Evolutionary conservation across 2,329 filamentous ascomycete species (phyloP), one percentile per base, ranked within the genome.

Genomic region (Pseudocercospora macadamiae): DNA sequence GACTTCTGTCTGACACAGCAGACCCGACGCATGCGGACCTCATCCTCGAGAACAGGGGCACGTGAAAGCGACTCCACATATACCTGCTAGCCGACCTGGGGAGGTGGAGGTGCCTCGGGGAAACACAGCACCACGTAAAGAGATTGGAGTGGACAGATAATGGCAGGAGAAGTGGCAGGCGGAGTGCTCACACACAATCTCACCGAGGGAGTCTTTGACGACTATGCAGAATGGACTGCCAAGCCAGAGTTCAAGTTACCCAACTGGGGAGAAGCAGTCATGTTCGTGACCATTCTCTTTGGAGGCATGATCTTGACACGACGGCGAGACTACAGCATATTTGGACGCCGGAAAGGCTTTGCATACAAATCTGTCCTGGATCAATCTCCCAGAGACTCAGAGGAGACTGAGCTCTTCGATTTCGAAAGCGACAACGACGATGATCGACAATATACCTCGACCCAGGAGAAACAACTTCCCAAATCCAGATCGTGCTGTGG

Each of bases 401-500:
- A 47, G 18, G 49, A 55, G 16, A 76, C 79, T 37, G 71, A 75
- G 45, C 71, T 79, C 4, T 70, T 80, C 23, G 60, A 68, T 14
- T 71, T 73, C 47, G 69, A 72, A 49, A 68, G 71, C 8, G 71
- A 74, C 42, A 69, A 70, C 59, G 73, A 77, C 44, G 69, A 73
- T 55, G 72, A 75, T 48, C 47, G 47, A 32, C 63, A 70, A 58
- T 68, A 72, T 39, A 59, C 55, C 32, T 65, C 72, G 5, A 67
- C 70, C 25, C 71, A 71, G 2, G 66, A 70, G 14, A 80, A 76
- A 54, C 67, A 75, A 51, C 74, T 75, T 3, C 75, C 79, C 12
- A 85, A 84, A 70, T 75, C 77, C 59, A 78, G 83, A 16, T 70
- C 69, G 21, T 81, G 80, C 64, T 83, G 79, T 65, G 81, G 84